Percentiles rank a stretch among this genome's conserved stretches.
phyloP scores from a whole-genome alignment of 805 yeast genomes.

The Teunomyces stri region DNA sequence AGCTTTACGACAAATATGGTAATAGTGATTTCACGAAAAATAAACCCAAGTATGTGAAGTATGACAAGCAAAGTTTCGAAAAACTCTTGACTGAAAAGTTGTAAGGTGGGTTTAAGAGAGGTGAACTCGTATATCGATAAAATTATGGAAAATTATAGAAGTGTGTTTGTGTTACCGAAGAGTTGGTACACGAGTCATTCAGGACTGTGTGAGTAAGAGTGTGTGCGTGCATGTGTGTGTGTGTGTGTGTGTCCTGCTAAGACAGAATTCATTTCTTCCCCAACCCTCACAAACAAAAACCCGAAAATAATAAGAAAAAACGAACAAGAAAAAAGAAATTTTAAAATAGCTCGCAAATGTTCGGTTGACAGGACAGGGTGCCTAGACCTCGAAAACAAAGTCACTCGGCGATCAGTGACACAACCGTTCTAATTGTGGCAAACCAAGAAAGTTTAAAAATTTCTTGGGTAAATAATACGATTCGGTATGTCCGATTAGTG shows the following conservation, averaged over 20 bases:
- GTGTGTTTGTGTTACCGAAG: too few species aligned
- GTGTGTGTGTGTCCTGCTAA: background rate
- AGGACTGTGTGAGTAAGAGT: too few species aligned
- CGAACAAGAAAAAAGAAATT: background rate
- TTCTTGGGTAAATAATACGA: background rate
- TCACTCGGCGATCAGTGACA: background rate
- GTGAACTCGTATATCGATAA: background rate
- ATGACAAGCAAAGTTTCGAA: conserved; percentile 48
- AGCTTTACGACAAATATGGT: conserved; percentile 77
- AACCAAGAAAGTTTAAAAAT: background rate
- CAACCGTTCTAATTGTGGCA: background rate
- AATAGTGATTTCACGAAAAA: conserved; percentile 71
- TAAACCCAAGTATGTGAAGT: conserved; percentile 67
- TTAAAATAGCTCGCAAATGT: background rate
- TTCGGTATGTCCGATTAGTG: background rate
- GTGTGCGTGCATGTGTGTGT: too few species aligned
- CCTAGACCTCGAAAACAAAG: conserved; percentile 1
- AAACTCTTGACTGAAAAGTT: conserved; percentile 21
- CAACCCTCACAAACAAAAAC: background rate
- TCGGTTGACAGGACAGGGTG: conserved; percentile 1
- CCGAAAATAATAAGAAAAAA: too few species aligned
- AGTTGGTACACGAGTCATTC: too few species aligned
- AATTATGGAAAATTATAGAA: background rate
- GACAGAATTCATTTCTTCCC: background rate
- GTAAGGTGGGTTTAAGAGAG: background rate